Evolutionary conservation across 305 asterid genomes (phyloP), one percentile per base, ranked within the genome.

Genomic region (Fraxinus latifolia): DNA sequence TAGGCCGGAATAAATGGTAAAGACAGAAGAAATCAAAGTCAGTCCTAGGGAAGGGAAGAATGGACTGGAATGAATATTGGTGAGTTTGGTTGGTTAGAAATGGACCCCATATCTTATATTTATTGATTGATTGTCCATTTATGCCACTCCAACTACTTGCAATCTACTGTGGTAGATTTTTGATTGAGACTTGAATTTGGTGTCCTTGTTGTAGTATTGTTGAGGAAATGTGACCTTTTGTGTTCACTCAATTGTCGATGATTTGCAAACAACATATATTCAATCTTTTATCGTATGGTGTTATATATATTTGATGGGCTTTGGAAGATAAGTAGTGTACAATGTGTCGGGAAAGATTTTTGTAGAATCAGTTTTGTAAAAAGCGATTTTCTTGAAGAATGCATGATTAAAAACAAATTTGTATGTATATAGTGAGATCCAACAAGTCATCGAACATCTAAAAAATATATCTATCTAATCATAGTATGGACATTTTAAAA

Each of bases 41-140:
- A 47, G 19, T 47, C 19, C 19, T 3, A 47, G 58, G 19, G 14
- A 47, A 47, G 58, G 58, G 58, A 14, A 47, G 58, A 14, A 31
- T 31, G 75, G 23, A 70, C 6, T 31, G 42, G 39, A 70, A 70
- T 70, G 75, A 70, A 70, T 70, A 31, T 70, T 14, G 42, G 75
- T 70, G 75, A 70, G 12, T 70, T 70, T 31, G 42, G 75, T 70
- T 14, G 75, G 11, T 70, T 14, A 70, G 75, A 70, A 70, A 70
- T 31, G 75, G 42, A 70, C 75, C 75, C 42, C 42, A 31, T 31
- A 31, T 70, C 42, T 70, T 29, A 68, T 29, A 23, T 62, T 62
- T 4, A 29, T 68, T 32, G 75, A 70, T 70, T 70, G 75, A 29
- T 70, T 70, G 21, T 70, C 17, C 37, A 27, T 68, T 68, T 68